These are phyloP conservation scores for Musa balbisiana DNA, from an alignment of 202 grass and related monocot species.

Conservation along the genomic window DNA sequence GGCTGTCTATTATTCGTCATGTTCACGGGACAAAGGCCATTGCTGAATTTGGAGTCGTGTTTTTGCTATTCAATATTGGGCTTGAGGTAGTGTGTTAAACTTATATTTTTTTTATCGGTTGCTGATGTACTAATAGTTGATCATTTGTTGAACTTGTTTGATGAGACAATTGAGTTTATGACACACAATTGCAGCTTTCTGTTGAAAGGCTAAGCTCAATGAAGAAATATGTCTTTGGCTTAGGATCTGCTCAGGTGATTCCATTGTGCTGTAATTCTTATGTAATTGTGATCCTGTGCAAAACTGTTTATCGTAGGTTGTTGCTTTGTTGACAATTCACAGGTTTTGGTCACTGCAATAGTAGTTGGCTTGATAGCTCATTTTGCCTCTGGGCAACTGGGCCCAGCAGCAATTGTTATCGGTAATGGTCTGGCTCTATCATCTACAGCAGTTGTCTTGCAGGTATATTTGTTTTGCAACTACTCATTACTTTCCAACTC, in stretches of 20 bases:
- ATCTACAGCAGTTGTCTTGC: conserved; percentile 94
- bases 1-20: conserved; percentile 86
- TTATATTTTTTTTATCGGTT: not conserved
- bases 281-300: not conserved
- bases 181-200: conserved; percentile 50
- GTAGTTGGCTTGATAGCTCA: conserved; percentile 77
- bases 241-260: conserved; percentile 91
- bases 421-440: conserved; percentile 92
- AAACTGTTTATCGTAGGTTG: not conserved
- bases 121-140: not conserved
- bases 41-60: conserved; percentile 99
- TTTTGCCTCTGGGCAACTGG: conserved; percentile 47
- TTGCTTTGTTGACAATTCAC: conserved; percentile 4
- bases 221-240: conserved; percentile 99
- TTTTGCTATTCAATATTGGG: conserved; percentile 98
- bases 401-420: conserved; percentile 87
- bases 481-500: not conserved
- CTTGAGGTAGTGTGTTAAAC: conserved; percentile 68
- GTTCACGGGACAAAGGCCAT: conserved; percentile 96
- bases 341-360: conserved; percentile 81
- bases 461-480: conserved; percentile 39
- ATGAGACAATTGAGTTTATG: not conserved
- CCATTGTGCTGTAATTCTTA: conserved; percentile 25
- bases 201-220: conserved; percentile 99
- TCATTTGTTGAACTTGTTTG: not conserved